Evolutionary conservation across 257 asterid species (phyloP), one percentile per base, ranked within the genome.

Genomic region (Scutellaria galericulata): DNA sequence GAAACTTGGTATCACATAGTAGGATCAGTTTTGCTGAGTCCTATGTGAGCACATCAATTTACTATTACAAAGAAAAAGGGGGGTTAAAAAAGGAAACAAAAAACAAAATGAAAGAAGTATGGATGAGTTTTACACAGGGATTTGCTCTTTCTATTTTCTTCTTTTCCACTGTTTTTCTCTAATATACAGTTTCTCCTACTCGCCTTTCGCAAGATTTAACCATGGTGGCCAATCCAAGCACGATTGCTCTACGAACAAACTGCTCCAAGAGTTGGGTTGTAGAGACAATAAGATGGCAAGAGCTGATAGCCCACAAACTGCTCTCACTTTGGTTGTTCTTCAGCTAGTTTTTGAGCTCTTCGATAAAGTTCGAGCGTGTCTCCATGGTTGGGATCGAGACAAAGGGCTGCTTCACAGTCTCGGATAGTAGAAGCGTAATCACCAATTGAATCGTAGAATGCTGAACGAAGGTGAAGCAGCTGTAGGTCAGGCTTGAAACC

Each of bases 321-420:
- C 54, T 82, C 64, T 84, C 81, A 79, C 66, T 76, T 81, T 60
- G 73, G 64, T 77, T 88, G 85, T 70, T 88, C 90, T 15, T 69
- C 79, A 13, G 60, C 75, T 56, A 82, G 80, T 52, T 82, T 87
- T 73, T 64, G 77, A 64, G 89, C 81, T 80, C 78, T 93, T 37
- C 45, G 76, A 75, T 85, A 83, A 53, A 93, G 96, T 70, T 91
- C 96, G 0, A 88, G 57, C 22, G 98, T 83, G 57, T 89, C 96
- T 0, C 79, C 13, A 60, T 94, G 97, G 68, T 77, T 81, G 15
- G 95, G 96, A 69, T 89, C 97, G 22, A 94, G 96, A 73, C 95
- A 89, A 8, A 94, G 90, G n/a, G 89, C 95, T 13, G 96, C 98
- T 81, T 91, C 91, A 70, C 96, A 91, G 84, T 94, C 98, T 45